Evolutionary conservation across 495 filamentous ascomycete genomes (phyloP), one percentile per base, ranked within the genome.

Genomic region (Penicillium pulvis): DNA sequence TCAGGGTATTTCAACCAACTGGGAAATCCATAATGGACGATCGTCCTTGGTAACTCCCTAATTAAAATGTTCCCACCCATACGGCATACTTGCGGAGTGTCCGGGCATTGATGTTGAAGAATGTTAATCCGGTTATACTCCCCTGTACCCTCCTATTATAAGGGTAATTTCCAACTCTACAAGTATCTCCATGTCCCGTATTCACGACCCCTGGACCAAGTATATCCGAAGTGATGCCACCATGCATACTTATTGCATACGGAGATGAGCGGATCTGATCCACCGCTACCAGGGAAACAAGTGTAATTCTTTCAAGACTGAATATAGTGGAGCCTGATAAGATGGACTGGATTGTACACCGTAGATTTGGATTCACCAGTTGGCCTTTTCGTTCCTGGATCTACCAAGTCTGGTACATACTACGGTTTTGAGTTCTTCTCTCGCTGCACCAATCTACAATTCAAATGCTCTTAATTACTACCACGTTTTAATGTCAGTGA

Each of bases 261-360:
- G 33, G 49, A 53, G 47, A n/a, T 19, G 31, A 41, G 6, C 49
- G 31, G 10, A 35, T 20, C n/a, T 30, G n/a, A 50, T 33, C 46
- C 47, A 50, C 26, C 26, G 19, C 20, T 17, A 31, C 26, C 20
- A 47, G 19, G 45, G 45, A n/a, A 47, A 19, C 23, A 8, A 45
- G 43, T 7, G 17, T 7, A 28, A 28, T 28, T 45, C 1, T 9
- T 45, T 6, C 12, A 45, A 9, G 20, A 3, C 20, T 23, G 14
- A 26, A 26, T 33, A 17, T 41, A 44, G 45, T 33, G 8, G 16
- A 36, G 30, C 31, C 36, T 56, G 57, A 60, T 61, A 61, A 64
- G 63, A 63, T 63, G 56, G 31, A 53, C 59, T 65, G 56, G 53
- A 45, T 62, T 65, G n/a, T 63, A 65, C 60, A 57, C 56, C 35